phyloP scores from a whole-genome alignment of 176 grass and related monocot species.

The Lolium multiflorum region DNA sequence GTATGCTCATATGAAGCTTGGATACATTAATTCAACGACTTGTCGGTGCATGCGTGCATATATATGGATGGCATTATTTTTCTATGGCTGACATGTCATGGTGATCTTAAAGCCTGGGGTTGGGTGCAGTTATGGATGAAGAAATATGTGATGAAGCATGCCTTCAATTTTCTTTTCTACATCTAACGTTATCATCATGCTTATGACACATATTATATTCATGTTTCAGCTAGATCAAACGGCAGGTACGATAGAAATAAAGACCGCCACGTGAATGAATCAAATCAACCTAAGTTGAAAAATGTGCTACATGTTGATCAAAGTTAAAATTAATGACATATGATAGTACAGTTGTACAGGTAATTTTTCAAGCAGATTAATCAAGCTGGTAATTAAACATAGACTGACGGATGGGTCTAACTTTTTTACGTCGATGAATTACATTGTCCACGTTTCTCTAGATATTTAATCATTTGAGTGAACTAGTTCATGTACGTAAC shows the following conservation, averaged over 20 bases:
- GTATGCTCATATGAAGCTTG: neutral
- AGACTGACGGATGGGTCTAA: neutral
- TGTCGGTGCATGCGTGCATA: neutral
- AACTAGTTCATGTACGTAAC: neutral
- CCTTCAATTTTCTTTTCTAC: neutral
- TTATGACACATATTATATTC: neutral
- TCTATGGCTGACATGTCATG: neutral
- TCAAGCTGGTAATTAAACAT: neutral
- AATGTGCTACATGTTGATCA: neutral
- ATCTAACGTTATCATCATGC: constrained; percentile 19
- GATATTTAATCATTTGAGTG: neutral
- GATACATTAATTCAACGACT: neutral
- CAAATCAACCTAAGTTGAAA: neutral
- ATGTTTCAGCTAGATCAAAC: neutral
- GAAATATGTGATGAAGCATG: neutral
- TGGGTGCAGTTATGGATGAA: constrained; percentile 15
- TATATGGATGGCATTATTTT: neutral
- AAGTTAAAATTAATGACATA: neutral
- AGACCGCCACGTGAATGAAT: neutral
- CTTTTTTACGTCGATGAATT: neutral
- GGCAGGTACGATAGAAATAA: constrained; percentile 21
- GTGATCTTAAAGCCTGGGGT: neutral
- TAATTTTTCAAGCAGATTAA: neutral
- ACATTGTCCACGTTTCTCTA: neutral
- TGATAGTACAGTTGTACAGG: neutral